A percentile compares a stretch with the other conserved stretches of the same genome.
These are phyloP conservation scores for Ustilago curta DNA, from an alignment of 1,284 basidiomycete genomes.

Conservation along the genomic window DNA sequence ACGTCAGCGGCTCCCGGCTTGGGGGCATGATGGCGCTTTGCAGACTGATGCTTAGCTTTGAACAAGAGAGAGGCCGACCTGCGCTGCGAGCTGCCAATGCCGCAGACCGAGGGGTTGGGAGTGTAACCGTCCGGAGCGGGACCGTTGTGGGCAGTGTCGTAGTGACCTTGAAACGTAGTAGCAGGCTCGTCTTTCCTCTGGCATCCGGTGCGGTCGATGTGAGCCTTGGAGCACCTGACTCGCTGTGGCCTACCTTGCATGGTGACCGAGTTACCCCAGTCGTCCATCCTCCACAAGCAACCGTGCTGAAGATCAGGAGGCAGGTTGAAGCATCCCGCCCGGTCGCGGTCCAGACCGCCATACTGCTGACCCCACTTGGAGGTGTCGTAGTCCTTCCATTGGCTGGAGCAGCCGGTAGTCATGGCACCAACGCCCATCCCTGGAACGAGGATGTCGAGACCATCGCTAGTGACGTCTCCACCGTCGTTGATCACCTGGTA, in stretches of 20 bases:
- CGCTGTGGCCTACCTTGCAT: conserved; percentile 22
- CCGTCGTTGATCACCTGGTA: conserved; percentile 46
- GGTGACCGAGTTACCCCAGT: conserved; percentile 35
- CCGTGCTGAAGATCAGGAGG: conserved; percentile 35
- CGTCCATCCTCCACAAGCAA: conserved; percentile 38
- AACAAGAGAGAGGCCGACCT: conserved; percentile 4
- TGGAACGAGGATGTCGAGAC: conserved; percentile 45
- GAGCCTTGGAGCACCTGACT: conserved; percentile 39
- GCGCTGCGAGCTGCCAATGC: conserved; percentile 15
- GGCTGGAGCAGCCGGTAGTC: conserved; percentile 29
- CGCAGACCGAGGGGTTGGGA: conserved; percentile 33
- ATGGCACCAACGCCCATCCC: conserved; percentile 38
- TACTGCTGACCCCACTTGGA: conserved; percentile 37
- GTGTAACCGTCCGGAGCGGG: conserved; percentile 31
- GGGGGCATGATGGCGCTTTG: too few species aligned
- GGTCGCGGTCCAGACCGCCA: conserved; percentile 33
- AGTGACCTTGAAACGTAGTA: conserved; percentile 5
- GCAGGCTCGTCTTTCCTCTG: conserved; percentile 39
- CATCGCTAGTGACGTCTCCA: conserved; percentile 21
- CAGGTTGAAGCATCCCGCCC: conserved; percentile 30
- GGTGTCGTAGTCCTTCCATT: conserved; percentile 32
- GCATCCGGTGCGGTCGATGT: conserved; percentile 44
- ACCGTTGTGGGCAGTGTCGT: background rate
- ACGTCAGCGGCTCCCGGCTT: too few species aligned
- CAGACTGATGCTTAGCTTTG: background rate